phyloP scores from a whole-genome alignment of 2,329 filamentous ascomycete genomes.

The Dactylonectria estremocensis region DNA sequence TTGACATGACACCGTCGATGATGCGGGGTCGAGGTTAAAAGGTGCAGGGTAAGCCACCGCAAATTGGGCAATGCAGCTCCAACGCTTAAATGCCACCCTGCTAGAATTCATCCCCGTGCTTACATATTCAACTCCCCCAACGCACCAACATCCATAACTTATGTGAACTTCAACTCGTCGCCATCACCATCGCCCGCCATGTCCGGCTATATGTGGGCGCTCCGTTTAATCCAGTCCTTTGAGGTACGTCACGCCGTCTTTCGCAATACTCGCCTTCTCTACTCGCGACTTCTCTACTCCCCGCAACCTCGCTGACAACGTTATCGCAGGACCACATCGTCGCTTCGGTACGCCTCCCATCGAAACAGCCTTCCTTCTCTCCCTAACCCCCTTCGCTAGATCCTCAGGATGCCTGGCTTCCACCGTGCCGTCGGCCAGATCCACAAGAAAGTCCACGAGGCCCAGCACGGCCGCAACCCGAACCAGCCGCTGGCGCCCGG shows the following conservation, averaged over 20 bases:
- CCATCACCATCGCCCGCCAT: constrained; percentile 41
- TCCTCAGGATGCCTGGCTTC: constrained; percentile 66
- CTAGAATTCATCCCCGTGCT: constrained; percentile 27
- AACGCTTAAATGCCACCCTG: constrained; percentile 27
- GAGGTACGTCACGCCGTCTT: constrained; percentile 45
- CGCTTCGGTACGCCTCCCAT: constrained; percentile 46
- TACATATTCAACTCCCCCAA: constrained; percentile 22
- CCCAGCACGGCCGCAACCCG: constrained; percentile 64
- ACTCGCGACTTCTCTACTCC: accelerated
- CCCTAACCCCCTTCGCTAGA: constrained; percentile 50
- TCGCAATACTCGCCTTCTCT: no score
- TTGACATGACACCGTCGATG: neutral
- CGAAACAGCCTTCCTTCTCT: neutral
- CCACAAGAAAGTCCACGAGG: constrained; percentile 65
- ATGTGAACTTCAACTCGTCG: neutral
- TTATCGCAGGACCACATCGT: constrained; percentile 52
- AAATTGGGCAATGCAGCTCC: neutral
- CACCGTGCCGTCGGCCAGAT: constrained; percentile 68
- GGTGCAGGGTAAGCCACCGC: constrained; percentile 19
- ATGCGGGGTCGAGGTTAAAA: neutral
- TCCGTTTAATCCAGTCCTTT: constrained; percentile 54
- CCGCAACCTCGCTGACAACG: constrained; percentile 32
- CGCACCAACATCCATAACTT: neutral
- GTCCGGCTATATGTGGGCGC: constrained; percentile 53
- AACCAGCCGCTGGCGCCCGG: constrained; percentile 66